A percentile compares a stretch with the other conserved stretches of the same genome.
Conservation (phyloP, 2,329 filamentous ascomycete genomes). For the Teratosphaeria destructans region DNA sequence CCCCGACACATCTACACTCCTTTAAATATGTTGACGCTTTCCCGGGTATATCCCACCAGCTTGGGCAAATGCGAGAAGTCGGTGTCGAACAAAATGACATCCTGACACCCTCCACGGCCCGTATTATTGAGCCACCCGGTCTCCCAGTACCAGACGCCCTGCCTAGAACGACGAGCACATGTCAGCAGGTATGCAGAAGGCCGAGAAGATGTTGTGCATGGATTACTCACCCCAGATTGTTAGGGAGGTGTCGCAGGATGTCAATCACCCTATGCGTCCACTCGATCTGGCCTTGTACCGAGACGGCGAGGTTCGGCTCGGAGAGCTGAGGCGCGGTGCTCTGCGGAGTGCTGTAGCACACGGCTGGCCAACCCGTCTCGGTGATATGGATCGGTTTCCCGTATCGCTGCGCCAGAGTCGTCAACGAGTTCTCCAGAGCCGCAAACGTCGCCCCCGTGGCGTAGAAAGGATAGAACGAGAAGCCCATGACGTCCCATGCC, state of each 20-base stretch:
- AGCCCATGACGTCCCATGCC: slow-evolving; percentile 19
- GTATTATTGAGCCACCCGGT: slow-evolving; percentile 25
- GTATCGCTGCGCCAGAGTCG: slow-evolving; percentile 19
- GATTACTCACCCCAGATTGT: slow-evolving; percentile 13
- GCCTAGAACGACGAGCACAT: background rate
- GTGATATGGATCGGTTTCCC: slow-evolving; percentile 24
- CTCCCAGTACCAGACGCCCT: slow-evolving; percentile 25
- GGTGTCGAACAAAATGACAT: slow-evolving; percentile 19
- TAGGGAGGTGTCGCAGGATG: slow-evolving; percentile 19
- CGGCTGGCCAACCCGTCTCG: slow-evolving; percentile 24
- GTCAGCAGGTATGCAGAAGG: background rate
- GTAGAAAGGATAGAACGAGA: slow-evolving; percentile 25
- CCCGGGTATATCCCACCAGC: slow-evolving; percentile 15
- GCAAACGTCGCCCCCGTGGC: slow-evolving; percentile 21
- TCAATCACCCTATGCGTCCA: slow-evolving; percentile 20
- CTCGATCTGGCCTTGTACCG: slow-evolving; percentile 18
- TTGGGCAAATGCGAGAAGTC: slow-evolving; percentile 20
- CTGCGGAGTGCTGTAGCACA: slow-evolving; percentile 13
- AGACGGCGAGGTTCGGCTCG: slow-evolving; percentile 21
- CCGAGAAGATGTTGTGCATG: slow-evolving; percentile 1
- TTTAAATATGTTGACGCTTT: slow-evolving; percentile 19
- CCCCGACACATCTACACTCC: slow-evolving; percentile 2
- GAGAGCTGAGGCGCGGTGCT: slow-evolving; percentile 18
- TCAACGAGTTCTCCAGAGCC: slow-evolving; percentile 18
- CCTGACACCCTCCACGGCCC: slow-evolving; percentile 20